Percentiles rank a stretch among this genome's conserved stretches.
Evolutionary conservation across 179 eudicot genomes (phyloP).

Genomic region (Sideroxylon spinosum): DNA sequence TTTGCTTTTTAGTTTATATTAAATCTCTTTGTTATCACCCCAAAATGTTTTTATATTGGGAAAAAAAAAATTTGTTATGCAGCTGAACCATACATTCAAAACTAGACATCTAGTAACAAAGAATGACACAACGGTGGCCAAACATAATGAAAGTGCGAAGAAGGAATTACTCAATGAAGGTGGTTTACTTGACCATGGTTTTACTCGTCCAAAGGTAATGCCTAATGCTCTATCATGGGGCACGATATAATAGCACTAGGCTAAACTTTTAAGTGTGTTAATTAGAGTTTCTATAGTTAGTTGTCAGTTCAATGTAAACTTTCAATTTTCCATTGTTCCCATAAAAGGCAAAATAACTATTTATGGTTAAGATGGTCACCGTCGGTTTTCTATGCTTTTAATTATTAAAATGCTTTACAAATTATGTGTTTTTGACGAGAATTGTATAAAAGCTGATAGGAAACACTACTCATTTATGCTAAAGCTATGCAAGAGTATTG

Average conservation of each 20-base stretch:
- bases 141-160: constrained; percentile 38
- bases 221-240: not conserved
- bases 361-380: too few species aligned
- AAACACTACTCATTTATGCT: too few species aligned
- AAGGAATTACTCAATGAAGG: constrained; percentile 44
- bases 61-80: constrained; percentile 23
- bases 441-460: too few species aligned
- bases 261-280: not conserved
- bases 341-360: not conserved
- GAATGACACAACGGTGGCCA: constrained; percentile 69
- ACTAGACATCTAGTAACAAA: constrained; percentile 66
- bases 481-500: too few species aligned
- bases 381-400: too few species aligned
- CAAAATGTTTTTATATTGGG: not conserved
- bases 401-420: too few species aligned
- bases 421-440: too few species aligned
- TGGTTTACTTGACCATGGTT: constrained; percentile 76
- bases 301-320: not conserved
- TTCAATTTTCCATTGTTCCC: not conserved
- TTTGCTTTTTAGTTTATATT: not conserved
- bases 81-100: constrained; percentile 82
- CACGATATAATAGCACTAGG: not conserved
- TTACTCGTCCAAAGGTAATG: constrained; percentile 88
- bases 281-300: constrained; percentile 3
- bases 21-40: not conserved